Percentiles rank a stretch among this genome's conserved stretches.
Conservation (phyloP, 768 basidiomycete genomes). For the Lepiota venenata region DNA sequence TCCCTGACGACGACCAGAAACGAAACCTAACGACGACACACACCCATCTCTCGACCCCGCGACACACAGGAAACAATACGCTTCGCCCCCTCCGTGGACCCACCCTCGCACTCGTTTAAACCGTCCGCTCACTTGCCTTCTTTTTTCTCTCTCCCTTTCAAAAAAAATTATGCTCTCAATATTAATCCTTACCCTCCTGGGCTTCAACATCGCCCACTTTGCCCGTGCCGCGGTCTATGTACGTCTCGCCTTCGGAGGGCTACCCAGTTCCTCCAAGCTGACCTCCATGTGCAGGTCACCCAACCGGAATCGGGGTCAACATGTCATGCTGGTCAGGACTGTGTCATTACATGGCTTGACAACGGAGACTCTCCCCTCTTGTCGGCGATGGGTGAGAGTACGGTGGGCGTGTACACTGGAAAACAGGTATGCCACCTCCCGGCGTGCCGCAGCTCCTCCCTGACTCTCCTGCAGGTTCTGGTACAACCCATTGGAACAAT, state of each 20-base stretch:
- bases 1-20: constrained; percentile 9
- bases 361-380: constrained; percentile 51
- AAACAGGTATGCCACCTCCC: constrained; percentile 37
- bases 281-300: constrained; percentile 35
- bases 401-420: constrained; percentile 58
- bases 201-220: constrained; percentile 21
- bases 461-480: constrained; percentile 36
- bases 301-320: constrained; percentile 37
- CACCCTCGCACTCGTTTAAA: neutral
- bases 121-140: neutral
- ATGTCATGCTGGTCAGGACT: constrained; percentile 53
- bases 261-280: neutral
- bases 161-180: constrained; percentile 2
- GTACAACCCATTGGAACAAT: constrained; percentile 55
- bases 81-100: neutral
- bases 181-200: constrained; percentile 15
- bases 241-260: constrained; percentile 15
- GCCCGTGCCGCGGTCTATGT: constrained; percentile 41
- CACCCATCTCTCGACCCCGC: neutral
- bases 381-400: constrained; percentile 46
- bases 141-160: neutral
- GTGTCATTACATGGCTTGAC: constrained; percentile 60
- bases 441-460: constrained; percentile 1
- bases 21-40: constrained; percentile 9
- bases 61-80: neutral